Conservation (phyloP, 163 green algal species). For the Chloroidium sp. region DNA sequence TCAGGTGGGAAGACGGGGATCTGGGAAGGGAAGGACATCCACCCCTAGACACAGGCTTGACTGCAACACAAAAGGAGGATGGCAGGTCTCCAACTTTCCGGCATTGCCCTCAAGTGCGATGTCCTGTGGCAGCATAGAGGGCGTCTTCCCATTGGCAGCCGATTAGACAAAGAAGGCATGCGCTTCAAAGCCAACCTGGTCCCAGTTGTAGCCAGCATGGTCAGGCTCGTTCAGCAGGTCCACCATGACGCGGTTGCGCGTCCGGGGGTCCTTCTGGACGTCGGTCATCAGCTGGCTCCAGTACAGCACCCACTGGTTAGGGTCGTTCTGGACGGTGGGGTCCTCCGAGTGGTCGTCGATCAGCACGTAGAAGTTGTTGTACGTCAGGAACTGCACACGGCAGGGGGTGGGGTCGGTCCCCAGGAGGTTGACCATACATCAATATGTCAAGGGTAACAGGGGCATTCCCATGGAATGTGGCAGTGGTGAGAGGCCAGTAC, state of each 20-base stretch:
- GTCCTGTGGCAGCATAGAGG: too few species aligned
- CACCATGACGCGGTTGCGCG: slow-evolving; percentile 10
- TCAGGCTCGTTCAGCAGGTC: slow-evolving; percentile 16
- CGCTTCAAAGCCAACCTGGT: background rate
- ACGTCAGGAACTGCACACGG: slow-evolving; percentile 17
- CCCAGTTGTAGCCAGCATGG: background rate
- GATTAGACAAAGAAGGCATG: too few species aligned
- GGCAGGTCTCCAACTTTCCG: too few species aligned
- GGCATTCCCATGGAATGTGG: too few species aligned
- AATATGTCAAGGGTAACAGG: too few species aligned
- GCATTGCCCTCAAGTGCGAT: too few species aligned
- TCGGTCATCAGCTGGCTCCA: slow-evolving; percentile 1
- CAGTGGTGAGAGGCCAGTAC: too few species aligned
- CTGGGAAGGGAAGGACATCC: too few species aligned
- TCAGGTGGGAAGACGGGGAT: too few species aligned
- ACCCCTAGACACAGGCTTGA: too few species aligned
- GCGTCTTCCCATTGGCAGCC: too few species aligned
- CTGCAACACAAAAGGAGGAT: too few species aligned
- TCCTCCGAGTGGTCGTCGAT: slow-evolving; percentile 24
- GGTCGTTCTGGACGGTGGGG: slow-evolving; percentile 4
- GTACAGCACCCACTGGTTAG: background rate
- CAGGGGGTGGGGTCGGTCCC: background rate
- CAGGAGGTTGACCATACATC: background rate
- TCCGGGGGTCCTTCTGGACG: background rate
- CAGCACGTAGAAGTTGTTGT: slow-evolving; percentile 29